A percentile compares a stretch with the other conserved stretches of the same genome.
Conservation (phyloP, 2,329 filamentous ascomycete genomes). For the Verticillium albo-atrum region DNA sequence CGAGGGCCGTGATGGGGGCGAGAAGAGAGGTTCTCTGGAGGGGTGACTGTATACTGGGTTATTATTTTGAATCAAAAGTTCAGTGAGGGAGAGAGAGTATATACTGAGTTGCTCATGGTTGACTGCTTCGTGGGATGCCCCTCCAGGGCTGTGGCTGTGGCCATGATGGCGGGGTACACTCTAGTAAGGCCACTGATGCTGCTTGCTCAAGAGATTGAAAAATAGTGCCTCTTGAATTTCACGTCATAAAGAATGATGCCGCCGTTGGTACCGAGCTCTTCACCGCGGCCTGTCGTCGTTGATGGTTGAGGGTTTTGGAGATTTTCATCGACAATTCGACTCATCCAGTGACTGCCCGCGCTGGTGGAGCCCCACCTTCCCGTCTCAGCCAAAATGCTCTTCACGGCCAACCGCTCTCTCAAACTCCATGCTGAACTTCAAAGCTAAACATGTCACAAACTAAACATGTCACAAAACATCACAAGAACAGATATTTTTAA, state of each 20-base stretch:
- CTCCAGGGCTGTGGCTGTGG: not conserved
- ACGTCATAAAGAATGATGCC: not conserved
- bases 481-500: not conserved
- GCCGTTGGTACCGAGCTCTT: not conserved
- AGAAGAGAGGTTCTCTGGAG: slow-evolving; percentile 32
- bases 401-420: too few species aligned
- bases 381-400: not conserved
- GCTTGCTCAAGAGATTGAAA: not conserved
- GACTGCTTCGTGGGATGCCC: not conserved
- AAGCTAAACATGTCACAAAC: not conserved
- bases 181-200: not conserved
- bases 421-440: too few species aligned
- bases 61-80: not conserved
- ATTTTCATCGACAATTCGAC: not conserved
- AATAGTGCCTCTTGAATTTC: not conserved
- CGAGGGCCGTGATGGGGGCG: slow-evolving; percentile 56
- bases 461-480: not conserved
- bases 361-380: not conserved
- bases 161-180: not conserved
- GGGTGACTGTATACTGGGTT: not conserved
- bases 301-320: not conserved
- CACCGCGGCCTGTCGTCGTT: not conserved
- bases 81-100: not conserved
- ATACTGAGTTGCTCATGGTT: not conserved
- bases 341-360: not conserved